Evolutionary conservation across 306 rosid species (phyloP).

Genomic region (Ochetophila trinervis): DNA sequence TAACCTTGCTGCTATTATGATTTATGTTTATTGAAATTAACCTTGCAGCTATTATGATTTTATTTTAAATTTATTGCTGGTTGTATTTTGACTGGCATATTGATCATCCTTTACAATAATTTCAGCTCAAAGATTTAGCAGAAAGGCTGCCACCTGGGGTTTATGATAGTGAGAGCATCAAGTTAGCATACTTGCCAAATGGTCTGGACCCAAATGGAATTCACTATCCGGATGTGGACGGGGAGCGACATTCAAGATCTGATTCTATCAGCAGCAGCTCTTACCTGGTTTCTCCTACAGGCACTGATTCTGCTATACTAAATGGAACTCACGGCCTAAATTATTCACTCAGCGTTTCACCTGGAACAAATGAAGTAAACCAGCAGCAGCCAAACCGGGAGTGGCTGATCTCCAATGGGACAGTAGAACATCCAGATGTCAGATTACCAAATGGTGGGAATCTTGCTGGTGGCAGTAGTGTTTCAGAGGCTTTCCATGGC

Average conservation of each 20-base stretch:
- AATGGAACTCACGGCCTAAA: slow-evolving; percentile 35
- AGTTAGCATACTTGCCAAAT: slow-evolving; percentile 50
- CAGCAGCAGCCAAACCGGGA: slow-evolving; percentile 38
- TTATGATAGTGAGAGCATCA: slow-evolving; percentile 59
- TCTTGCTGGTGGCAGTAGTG: slow-evolving; percentile 42
- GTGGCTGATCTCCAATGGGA: slow-evolving; percentile 38
- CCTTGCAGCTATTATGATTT: background rate
- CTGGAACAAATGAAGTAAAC: slow-evolving; percentile 45
- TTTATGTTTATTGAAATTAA: background rate
- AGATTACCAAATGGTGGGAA: slow-evolving; percentile 47
- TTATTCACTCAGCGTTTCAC: slow-evolving; percentile 37
- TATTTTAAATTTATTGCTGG: background rate
- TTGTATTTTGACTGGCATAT: slow-evolving; percentile 2
- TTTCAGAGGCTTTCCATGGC: slow-evolving; percentile 53
- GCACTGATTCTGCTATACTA: slow-evolving; percentile 45
- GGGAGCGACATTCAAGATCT: slow-evolving; percentile 52
- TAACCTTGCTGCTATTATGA: background rate
- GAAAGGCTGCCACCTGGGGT: slow-evolving; percentile 86
- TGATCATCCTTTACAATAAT: slow-evolving; percentile 29
- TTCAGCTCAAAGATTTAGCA: slow-evolving; percentile 91
- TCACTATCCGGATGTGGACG: slow-evolving; percentile 44
- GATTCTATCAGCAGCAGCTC: slow-evolving; percentile 64
- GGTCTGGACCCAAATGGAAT: slow-evolving; percentile 63
- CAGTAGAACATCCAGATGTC: slow-evolving; percentile 29
- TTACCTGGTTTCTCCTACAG: slow-evolving; percentile 54